Evolutionary conservation across 2,329 filamentous ascomycete species (phyloP), one percentile per base, ranked within the genome.

Genomic region (Aspergillus sergii): DNA sequence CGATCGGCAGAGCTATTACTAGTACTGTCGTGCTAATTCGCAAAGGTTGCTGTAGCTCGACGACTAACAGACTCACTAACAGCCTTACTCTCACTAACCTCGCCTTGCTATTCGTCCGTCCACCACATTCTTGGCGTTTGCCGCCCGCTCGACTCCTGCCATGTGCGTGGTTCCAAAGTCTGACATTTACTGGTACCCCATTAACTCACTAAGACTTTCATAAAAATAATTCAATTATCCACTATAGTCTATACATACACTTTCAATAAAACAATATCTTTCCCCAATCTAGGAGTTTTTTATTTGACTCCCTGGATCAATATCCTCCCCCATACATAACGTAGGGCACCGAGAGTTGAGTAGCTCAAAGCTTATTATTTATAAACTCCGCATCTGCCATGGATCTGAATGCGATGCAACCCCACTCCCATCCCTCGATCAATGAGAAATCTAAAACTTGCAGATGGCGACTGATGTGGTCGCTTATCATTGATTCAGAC

Each of bases 111-210:
- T 55, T 59, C 21, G 55, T 12, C 26, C 36, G 16, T 46, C 39
- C 23, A 19, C 46, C 53, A 41, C 46, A 30, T 26, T 58, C 46
- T 54, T 45, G 43, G 46, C 55, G 54, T 48, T 54, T 48, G 48
- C 43, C 43, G 59, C 53, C 60, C 51, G 50, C 50, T 3, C 45
- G 6, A 11, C 34, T 39, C 14, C 2, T 2, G 34, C 48, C 60
- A 62, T 62, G 60, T 62, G 60, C 54, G 19, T 34, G n/a, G 59
- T 61, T 30, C 60, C 60, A 62, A 58, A 58, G 21, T 14, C 28
- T 32, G 60, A 30, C 26, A 8, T 30, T 53, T 19, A 55, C 36
- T 48, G 55, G 55, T 48, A 53, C 54, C 32, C 12, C n/a, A n/a
- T 19, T 14, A 23, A 28, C 5, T 26, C 6, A 2, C 19, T 26